Percentiles rank a stretch among this genome's conserved stretches.
phyloP scores from a whole-genome alignment of 2,329 filamentous ascomycete species.

The Aspergillus vadensis region DNA sequence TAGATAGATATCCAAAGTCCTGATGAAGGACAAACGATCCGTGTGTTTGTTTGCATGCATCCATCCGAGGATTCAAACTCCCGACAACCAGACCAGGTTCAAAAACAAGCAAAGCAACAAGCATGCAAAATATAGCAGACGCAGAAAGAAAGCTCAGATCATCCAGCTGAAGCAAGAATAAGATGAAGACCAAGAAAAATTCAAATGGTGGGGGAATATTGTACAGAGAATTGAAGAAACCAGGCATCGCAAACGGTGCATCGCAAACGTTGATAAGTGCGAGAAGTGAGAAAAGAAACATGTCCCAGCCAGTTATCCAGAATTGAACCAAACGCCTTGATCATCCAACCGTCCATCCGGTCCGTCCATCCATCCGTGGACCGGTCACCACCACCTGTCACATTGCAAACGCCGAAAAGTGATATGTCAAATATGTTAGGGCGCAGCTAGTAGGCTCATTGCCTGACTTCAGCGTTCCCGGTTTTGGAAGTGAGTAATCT shows the following conservation, averaged over 20 bases:
- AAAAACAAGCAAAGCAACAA: conserved; percentile 3
- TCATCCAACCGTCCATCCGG: neutral
- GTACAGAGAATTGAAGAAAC: conserved; percentile 3
- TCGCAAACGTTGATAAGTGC: neutral
- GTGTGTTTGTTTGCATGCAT: neutral
- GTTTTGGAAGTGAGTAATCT: neutral
- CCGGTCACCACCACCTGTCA: neutral
- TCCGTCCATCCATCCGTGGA: neutral
- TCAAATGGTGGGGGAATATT: conserved; percentile 6
- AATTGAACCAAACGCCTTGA: neutral
- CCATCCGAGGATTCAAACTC: neutral
- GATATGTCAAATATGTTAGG: neutral
- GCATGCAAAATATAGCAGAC: neutral
- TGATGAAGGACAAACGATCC: neutral
- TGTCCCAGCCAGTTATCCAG: neutral
- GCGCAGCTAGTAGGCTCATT: neutral
- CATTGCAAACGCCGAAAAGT: neutral
- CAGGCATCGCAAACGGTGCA: neutral
- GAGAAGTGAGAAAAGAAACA: neutral
- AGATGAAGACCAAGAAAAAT: neutral
- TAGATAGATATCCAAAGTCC: neutral
- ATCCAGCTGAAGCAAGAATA: neutral
- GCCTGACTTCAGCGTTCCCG: neutral
- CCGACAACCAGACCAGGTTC: neutral
- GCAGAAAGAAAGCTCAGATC: neutral